Base-by-base conservation (phyloP, 2,329 filamentous ascomycete genomes). In the Knufia petricola region DNA sequence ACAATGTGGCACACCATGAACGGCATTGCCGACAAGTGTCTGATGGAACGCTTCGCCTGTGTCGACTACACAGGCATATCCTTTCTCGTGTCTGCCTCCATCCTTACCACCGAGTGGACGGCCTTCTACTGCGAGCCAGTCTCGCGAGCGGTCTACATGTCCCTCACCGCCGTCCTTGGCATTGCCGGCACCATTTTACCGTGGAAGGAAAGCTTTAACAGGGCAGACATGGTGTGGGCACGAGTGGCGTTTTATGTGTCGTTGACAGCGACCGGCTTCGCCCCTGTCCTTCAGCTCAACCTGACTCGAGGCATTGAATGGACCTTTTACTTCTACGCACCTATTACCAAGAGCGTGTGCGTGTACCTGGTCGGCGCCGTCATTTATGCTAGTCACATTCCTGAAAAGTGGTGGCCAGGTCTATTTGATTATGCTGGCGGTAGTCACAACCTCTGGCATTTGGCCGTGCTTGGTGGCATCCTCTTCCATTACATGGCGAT, bases 1-100 rank as follows among this genome's bases (percentile, higher is more conserved):
- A 90, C 84, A 55, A 81, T 96, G 62, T 98, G 92, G 92, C 92
- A 98, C 70, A 95, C 92, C 21, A 96, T 98, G 88, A 95, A 90
- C 70, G 87, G 87, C 59, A 94, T 96, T 48, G 88, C 90, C 15
- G 86, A 94, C 58, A 82, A 94, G 60, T 79, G 81, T 17, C 78
- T 94, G 36, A 84, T 98, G 69, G 92, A 94, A 64, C 84, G 88
- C 53, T 96, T 98, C 61, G 92, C 92, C 15, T 98, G 92, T 65
- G 88, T 98, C 51, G 92, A 98, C 66, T 98, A 98, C 69, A 96
- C 92, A 0, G 92, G 92, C 48, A 98, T 98, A 58, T 95, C 89
- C 1, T 74, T 98, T 44, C 78, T 98, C 21, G 92, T 98, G 46
- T 87, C 92, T 2, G 88, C 92, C 8, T 94, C 87, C 49, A 98